A percentile compares a stretch with the other conserved stretches of the same genome.
Conservation (phyloP, 805 yeast species). For the Yamadazyma endophytica region DNA sequence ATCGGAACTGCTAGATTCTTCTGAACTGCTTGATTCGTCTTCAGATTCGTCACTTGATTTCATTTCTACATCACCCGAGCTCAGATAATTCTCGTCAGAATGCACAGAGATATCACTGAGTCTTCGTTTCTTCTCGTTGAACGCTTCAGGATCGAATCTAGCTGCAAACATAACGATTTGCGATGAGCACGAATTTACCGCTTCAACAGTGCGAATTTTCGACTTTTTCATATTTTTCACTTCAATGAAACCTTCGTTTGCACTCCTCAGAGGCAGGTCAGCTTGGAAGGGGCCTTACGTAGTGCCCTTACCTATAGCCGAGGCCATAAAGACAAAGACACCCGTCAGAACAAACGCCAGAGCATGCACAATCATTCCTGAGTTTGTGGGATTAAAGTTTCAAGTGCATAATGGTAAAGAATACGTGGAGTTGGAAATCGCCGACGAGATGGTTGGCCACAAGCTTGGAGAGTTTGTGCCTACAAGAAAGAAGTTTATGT, state of each 20-base stretch:
- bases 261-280: constrained; percentile 28
- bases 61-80: constrained; percentile 1
- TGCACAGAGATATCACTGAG: no score
- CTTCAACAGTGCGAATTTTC: no score
- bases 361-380: constrained; percentile 90
- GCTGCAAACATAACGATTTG: constrained; percentile 12
- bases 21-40: no score
- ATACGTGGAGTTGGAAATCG: constrained; percentile 79
- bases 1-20: no score
- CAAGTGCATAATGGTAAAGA: constrained; percentile 96
- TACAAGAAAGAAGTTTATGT: constrained; percentile 83
- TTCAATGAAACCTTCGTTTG: constrained; percentile 32
- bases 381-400: constrained; percentile 89
- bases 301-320: constrained; percentile 89
- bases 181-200: no score
- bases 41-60: constrained; percentile 3
- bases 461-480: constrained; percentile 95
- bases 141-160: constrained; percentile 12
- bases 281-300: constrained; percentile 77
- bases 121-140: constrained; percentile 5
- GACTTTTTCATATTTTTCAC: constrained; percentile 5
- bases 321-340: constrained; percentile 73
- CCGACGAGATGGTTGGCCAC: constrained; percentile 95
- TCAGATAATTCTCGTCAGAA: not conserved
- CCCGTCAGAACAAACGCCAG: constrained; percentile 97